A percentile compares a stretch with the other conserved stretches of the same genome.
These are phyloP conservation scores for Cardamine chenopodiifolia DNA, from an alignment of 345 rosid genomes.

Conservation along the genomic window DNA sequence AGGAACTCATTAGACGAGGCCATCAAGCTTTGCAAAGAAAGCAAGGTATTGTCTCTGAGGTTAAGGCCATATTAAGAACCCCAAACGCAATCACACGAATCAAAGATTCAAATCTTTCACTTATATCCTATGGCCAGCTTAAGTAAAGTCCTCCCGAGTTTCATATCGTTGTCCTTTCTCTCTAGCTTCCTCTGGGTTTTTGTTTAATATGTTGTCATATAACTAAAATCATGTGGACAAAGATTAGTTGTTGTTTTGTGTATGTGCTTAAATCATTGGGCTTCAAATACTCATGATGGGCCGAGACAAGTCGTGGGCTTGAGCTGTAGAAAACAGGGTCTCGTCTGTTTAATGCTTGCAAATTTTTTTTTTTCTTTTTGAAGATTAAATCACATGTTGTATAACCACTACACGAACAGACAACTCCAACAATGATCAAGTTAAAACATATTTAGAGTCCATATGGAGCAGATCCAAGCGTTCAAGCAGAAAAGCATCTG, in stretches of 20 bases:
- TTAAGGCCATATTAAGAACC: constrained; percentile 56
- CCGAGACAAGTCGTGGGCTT: neutral
- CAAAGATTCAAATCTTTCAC: constrained; percentile 58
- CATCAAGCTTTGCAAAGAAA: constrained; percentile 53
- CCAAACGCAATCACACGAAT: constrained; percentile 49
- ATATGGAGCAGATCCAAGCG: constrained; percentile 76
- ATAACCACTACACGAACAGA: too few relatives aligned
- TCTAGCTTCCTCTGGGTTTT: neutral
- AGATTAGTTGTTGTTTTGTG: neutral
- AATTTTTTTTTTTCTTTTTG: too few relatives aligned
- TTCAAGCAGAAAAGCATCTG: constrained; percentile 48
- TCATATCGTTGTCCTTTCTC: neutral
- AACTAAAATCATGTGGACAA: neutral
- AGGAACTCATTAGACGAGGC: constrained; percentile 71
- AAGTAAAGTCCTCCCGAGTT: constrained; percentile 46
- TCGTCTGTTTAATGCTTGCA: neutral
- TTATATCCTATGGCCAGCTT: constrained; percentile 65
- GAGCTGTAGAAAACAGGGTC: neutral
- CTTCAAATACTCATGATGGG: neutral
- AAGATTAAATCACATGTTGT: too few relatives aligned
- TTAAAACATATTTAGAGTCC: constrained; percentile 47
- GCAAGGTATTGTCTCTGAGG: constrained; percentile 73
- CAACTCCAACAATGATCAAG: neutral
- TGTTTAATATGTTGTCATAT: neutral
- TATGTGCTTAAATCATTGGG: neutral